Base-by-base conservation (phyloP, 305 asterid species). In the Rubia tinctorum region DNA sequence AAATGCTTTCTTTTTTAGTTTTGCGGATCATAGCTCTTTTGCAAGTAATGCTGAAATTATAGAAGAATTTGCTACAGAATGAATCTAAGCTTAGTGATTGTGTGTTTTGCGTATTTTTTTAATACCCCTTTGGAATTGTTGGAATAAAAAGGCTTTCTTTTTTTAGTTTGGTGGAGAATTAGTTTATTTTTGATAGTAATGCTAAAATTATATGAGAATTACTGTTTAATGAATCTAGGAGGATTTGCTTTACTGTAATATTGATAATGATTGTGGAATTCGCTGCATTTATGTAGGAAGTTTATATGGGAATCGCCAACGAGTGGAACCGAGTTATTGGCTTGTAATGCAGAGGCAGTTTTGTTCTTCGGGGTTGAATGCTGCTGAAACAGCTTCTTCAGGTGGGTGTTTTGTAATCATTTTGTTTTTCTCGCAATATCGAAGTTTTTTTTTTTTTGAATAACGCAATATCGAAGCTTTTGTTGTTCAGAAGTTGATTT, bases 291-390 rank as follows among this genome's bases (percentile, higher is more conserved):
- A 1, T 25, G 64, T 86, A 90, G 96, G 87, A 62, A 69, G 65
- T 71, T 42, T 76, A 66, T 53, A 23, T 61, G 79, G 80, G 72
- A 79, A 73, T 68, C 63, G 62, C 44, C 77, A 79, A 23, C 53
- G 43, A 76, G 9, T 43, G 61, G 82, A 69, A 78, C 61, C 79
- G 23, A 72, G 53, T 62, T 17, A 40, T 71, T 59, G 81, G 75
- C 55, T 76, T 56, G 68, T 71, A 76, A 58, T 75, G 85, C 63
- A 68, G 68, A 79, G 74, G 77, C 80, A 85, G 71, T 77, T 79
- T 55, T 87, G 72, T 84, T 89, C 97, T 75, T 76, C 88, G 2
- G 90, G 81, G 71, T 82, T 76, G 34, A 47, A 25, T 62, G 81
- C 43, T 40, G 76, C 65, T 74, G 95, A 72, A 82, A 76, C 62